These are phyloP conservation scores for Ogataea nitratoaversa DNA, from an alignment of 805 yeast species.

Conservation along the genomic window DNA sequence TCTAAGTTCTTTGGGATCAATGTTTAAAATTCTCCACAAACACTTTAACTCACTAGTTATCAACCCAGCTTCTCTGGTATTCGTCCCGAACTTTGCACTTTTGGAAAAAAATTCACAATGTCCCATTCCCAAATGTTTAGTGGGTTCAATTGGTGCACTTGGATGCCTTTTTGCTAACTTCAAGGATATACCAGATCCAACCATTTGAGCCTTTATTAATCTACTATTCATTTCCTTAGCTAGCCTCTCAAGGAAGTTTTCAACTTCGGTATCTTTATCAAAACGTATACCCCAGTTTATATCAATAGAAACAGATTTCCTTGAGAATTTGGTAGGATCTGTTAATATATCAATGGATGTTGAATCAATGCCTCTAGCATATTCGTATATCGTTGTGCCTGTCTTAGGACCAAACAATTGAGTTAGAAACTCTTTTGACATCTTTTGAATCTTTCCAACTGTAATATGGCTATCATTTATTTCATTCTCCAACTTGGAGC, in stretches of 20 bases:
- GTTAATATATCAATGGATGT: slow-evolving; percentile 51
- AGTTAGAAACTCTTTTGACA: slow-evolving; percentile 36
- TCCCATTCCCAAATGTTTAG: slow-evolving; percentile 85
- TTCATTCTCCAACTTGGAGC: slow-evolving; percentile 39
- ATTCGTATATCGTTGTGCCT: slow-evolving; percentile 58
- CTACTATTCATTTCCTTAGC: slow-evolving; percentile 57
- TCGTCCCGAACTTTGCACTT: slow-evolving; percentile 53
- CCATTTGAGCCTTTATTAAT: slow-evolving; percentile 40
- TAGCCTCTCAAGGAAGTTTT: slow-evolving; percentile 53
- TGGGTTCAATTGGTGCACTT: slow-evolving; percentile 69
- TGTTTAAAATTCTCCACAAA: slow-evolving; percentile 49
- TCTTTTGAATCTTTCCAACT: slow-evolving; percentile 36
- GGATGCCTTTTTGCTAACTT: slow-evolving; percentile 61
- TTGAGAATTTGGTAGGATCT: slow-evolving; percentile 45
- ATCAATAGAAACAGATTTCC: slow-evolving; percentile 83
- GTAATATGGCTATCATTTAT: slow-evolving; percentile 24
- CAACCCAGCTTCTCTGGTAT: slow-evolving; percentile 58
- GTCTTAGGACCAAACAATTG: slow-evolving; percentile 61
- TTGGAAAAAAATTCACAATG: slow-evolving; percentile 61
- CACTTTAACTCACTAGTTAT: slow-evolving; percentile 56
- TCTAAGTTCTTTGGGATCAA: slow-evolving; percentile 59
- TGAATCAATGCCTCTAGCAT: slow-evolving; percentile 64
- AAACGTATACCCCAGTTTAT: slow-evolving; percentile 90
- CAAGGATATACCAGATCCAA: slow-evolving; percentile 57
- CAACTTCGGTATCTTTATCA: slow-evolving; percentile 55